Base-by-base conservation (phyloP, 306 rosid species). In the Fagus sylvatica region DNA sequence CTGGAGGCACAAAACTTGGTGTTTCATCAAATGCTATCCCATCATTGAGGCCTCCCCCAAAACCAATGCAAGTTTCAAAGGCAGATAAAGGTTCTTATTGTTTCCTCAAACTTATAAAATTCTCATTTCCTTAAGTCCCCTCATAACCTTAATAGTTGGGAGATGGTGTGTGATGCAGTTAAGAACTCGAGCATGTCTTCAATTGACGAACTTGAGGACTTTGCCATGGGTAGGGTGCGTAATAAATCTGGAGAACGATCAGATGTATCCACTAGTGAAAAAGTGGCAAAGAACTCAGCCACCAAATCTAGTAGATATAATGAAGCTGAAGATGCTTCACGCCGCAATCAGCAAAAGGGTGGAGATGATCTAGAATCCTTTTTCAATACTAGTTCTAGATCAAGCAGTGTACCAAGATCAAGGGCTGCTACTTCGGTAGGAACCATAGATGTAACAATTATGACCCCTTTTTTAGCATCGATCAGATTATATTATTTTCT, bases 401-500 rank as follows among this genome's bases (percentile, higher is more conserved):
- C 98, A 46, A 88, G 57, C 81, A 92, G 98, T 81, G 97, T 74
- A 60, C 98, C 97, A 19, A 91, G 86, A 90, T 87, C 98, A 74
- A 85, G 97, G 85, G 70, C 87, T 69, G 61, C 88, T 46, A 84
- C 81, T 78, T 48, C 43, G 95, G 98, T 95, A 82, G 76, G 86
- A 66, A 71, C 72, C 77, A 53, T 73, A 42, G 22, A 60, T 73
- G 49, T 70, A 32, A 43, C 49, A 73, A 60, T 56, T 62, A 74
- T 78, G 48, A 60, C 80, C 73, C 66, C 43, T 77, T 75, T 77
- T 70, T 71, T 42, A 4, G 65, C 37, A 78, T 41, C 62, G 59
- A 40, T 39, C 53, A 51, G 79, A 72, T 72, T 76, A 41, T 69
- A 56, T 81, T 79, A 17, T 82, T 68, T 76, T 51, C 62, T 86